These are phyloP conservation scores for Dianthus caryophyllus DNA, from an alignment of 148 eudicot species.

Conservation along the genomic window DNA sequence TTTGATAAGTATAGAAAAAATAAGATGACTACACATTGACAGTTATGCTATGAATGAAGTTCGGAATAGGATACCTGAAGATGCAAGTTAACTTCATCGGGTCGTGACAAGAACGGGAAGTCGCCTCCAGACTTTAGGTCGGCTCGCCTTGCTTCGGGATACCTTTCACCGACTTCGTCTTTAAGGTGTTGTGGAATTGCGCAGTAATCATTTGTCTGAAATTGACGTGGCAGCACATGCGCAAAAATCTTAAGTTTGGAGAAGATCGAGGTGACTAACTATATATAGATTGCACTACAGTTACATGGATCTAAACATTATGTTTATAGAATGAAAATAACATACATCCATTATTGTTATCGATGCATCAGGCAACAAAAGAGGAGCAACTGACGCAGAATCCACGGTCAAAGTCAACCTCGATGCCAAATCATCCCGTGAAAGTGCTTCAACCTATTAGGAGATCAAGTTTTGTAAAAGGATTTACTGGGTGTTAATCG, in stretches of 20 bases:
- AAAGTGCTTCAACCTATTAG: conserved; percentile 76
- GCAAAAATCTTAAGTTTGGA: conserved; percentile 8
- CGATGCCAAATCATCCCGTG: conserved; percentile 83
- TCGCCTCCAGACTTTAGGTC: conserved; percentile 87
- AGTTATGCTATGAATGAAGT: neutral
- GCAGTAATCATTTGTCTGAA: conserved; percentile 80
- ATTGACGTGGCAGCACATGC: conserved; percentile 7
- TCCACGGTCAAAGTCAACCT: conserved; percentile 74
- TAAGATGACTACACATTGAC: neutral
- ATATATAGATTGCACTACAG: neutral
- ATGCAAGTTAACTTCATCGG: conserved; percentile 97
- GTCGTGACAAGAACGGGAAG: conserved; percentile 89
- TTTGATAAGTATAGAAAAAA: too few species aligned
- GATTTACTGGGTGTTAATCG: neutral
- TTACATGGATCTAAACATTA: conserved; percentile 1
- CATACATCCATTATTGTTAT: conserved; percentile 92
- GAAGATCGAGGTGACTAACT: conserved; percentile 29
- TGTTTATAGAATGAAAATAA: neutral
- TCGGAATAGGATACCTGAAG: conserved; percentile 58
- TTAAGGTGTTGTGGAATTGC: conserved; percentile 78
- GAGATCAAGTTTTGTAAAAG: conserved; percentile 40
- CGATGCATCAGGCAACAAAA: conserved; percentile 62
- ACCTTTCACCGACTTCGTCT: conserved; percentile 84
- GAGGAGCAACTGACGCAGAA: conserved; percentile 68
- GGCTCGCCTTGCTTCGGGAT: conserved; percentile 88